phyloP scores from a whole-genome alignment of 345 rosid genomes.

The Citrus medica region DNA sequence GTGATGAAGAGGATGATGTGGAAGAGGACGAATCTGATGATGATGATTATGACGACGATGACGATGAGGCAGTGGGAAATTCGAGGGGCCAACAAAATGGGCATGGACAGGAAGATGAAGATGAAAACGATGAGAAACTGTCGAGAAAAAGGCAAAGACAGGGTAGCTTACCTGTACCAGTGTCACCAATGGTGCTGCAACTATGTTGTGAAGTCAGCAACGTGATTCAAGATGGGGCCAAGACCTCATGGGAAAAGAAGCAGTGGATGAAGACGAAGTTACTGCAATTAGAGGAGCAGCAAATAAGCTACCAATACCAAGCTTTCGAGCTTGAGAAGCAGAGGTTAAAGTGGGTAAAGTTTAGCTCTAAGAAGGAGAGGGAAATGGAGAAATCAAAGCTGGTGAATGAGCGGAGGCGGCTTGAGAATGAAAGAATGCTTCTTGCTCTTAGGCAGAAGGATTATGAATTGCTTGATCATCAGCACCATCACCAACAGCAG shows the following conservation, averaged over 20 bases:
- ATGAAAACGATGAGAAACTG: conserved; percentile 30
- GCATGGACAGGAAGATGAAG: conserved; percentile 44
- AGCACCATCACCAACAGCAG: conserved; percentile 39
- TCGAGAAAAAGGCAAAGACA: conserved; percentile 37
- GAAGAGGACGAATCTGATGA: conserved; percentile 37
- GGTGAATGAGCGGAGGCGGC: conserved; percentile 58
- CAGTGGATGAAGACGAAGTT: conserved; percentile 69
- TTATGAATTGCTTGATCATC: conserved; percentile 51
- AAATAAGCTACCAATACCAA: conserved; percentile 53
- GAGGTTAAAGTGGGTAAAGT: conserved; percentile 87
- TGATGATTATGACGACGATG: conserved; percentile 37
- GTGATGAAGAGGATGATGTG: conserved; percentile 48
- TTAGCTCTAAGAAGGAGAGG: conserved; percentile 83
- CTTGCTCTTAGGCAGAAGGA: conserved; percentile 64
- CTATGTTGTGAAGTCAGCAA: conserved; percentile 42
- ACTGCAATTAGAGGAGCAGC: conserved; percentile 72
- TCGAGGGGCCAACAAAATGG: conserved; percentile 36
- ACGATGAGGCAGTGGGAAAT: conserved; percentile 36
- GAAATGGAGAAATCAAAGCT: conserved; percentile 91
- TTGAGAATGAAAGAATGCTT: conserved; percentile 78
- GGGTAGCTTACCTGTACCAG: conserved; percentile 1
- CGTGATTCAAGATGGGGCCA: conserved; percentile 50
- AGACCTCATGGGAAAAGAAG: conserved; percentile 79
- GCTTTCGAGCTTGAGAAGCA: conserved; percentile 85
- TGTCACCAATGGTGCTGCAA: conserved; percentile 42